Percentiles rank a stretch among this genome's conserved stretches.
These are phyloP conservation scores for Phytophthora multivora DNA, from an alignment of 352 stramenopile genomes.

Conservation along the genomic window DNA sequence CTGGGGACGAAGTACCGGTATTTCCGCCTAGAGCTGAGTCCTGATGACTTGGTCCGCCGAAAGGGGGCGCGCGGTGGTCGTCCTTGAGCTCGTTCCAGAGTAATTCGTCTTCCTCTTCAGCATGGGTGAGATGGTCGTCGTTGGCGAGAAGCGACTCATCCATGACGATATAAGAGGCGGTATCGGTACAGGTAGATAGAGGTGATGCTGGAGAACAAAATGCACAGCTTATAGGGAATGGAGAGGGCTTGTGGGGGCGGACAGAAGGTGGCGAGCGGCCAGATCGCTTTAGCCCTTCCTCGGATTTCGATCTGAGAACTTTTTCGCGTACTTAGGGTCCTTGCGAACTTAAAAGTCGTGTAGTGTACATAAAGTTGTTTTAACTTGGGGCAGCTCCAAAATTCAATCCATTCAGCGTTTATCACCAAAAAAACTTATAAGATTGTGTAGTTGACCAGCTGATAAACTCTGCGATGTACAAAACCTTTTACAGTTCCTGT, in stretches of 20 bases:
- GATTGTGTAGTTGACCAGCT: conserved; percentile 23
- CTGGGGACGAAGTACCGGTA: background rate
- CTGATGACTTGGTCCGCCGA: conserved; percentile 12
- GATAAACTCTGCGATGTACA: conserved; percentile 28
- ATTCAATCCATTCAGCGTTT: no score
- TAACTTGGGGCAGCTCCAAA: no score
- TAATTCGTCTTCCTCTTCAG: conserved; percentile 70
- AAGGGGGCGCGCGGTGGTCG: conserved; percentile 41
- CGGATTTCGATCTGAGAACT: conserved; percentile 10
- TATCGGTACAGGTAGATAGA: conserved; percentile 4
- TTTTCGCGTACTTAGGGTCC: conserved; percentile 17
- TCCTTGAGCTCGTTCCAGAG: conserved; percentile 84
- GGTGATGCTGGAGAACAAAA: conserved; percentile 10
- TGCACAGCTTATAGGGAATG: background rate
- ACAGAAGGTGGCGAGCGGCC: background rate
- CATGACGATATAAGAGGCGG: conserved; percentile 33
- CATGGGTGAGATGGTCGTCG: conserved; percentile 31
- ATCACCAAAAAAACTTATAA: conserved; percentile 7
- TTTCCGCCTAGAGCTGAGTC: conserved; percentile 38
- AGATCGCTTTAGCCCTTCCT: conserved; percentile 18
- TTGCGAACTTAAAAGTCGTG: conserved; percentile 8
- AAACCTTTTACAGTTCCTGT: conserved; percentile 4
- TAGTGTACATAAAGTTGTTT: conserved; percentile 12
- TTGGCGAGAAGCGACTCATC: conserved; percentile 70
- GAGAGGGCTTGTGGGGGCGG: background rate